Evolutionary conservation across 148 eudicot species (phyloP).

Genomic region (Fagopyrum esculentum): DNA sequence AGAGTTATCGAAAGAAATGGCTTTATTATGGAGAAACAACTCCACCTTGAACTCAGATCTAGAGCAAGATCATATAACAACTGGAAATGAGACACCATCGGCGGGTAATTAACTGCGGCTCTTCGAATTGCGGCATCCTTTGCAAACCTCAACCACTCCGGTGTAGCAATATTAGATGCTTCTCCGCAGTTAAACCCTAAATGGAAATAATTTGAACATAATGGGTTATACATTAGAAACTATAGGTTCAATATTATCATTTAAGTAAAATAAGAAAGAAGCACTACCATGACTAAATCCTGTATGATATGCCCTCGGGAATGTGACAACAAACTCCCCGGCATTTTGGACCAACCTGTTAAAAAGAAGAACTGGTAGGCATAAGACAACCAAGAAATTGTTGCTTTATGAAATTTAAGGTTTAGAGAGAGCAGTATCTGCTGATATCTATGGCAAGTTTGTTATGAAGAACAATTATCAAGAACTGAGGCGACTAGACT

Average conservation of each 20-base stretch:
- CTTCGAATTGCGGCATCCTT: constrained; percentile 97
- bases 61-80: constrained; percentile 92
- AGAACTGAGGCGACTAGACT: not conserved
- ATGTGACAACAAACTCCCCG: constrained; percentile 97
- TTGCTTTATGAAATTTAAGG: not conserved
- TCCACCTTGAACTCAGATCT: constrained; percentile 71
- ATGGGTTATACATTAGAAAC: not conserved
- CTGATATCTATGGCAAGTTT: not conserved
- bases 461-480: not conserved
- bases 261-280: not conserved
- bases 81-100: constrained; percentile 98
- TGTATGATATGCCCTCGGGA: constrained; percentile 96
- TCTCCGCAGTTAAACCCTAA: constrained; percentile 87
- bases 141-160: constrained; percentile 91
- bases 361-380: not conserved
- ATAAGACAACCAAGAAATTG: constrained; percentile 1
- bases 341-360: constrained; percentile 94
- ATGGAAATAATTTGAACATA: constrained; percentile 10
- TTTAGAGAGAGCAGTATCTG: not conserved
- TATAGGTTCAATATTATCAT: not conserved
- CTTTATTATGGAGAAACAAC: constrained; percentile 15
- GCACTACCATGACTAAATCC: constrained; percentile 93
- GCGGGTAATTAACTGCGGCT: constrained; percentile 87
- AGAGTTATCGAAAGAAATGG: not conserved
- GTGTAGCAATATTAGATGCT: constrained; percentile 98